These are phyloP conservation scores for Biscogniauxia marginata DNA, from an alignment of 2,329 filamentous ascomycete genomes.

Conservation along the genomic window DNA sequence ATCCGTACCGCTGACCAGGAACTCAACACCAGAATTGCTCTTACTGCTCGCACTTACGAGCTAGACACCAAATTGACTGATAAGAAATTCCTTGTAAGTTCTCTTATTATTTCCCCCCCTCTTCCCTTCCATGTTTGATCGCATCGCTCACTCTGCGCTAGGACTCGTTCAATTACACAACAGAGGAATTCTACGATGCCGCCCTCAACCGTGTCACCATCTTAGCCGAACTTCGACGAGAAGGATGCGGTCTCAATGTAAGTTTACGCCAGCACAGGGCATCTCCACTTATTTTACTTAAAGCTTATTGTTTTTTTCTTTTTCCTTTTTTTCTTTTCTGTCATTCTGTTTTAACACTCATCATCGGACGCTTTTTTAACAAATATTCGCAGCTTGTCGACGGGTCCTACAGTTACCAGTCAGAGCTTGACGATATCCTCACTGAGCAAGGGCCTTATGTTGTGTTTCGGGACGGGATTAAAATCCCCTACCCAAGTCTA, in stretches of 20 bases:
- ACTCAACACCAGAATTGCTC: conserved; percentile 31
- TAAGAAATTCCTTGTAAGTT: conserved; percentile 40
- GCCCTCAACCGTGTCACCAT: conserved; percentile 28
- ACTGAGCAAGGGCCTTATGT: conserved; percentile 27
- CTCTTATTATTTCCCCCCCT: conserved; percentile 14
- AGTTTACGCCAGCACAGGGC: conserved; percentile 12
- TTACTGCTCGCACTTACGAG: conserved; percentile 34
- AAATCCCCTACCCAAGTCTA: conserved; percentile 33
- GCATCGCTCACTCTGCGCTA: conserved; percentile 21
- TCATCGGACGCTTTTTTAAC: conserved; percentile 11
- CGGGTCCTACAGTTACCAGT: conserved; percentile 26
- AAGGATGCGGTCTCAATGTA: conserved; percentile 27
- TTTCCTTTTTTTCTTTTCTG: background rate
- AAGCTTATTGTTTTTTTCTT: background rate
- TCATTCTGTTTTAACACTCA: conserved; percentile 1
- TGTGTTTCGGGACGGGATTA: conserved; percentile 27
- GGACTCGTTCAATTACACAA: conserved; percentile 28
- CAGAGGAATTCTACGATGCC: conserved; percentile 30
- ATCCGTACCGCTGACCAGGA: conserved; percentile 30
- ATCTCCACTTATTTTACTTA: background rate
- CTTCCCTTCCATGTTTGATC: conserved; percentile 4
- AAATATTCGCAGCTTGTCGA: conserved; percentile 23
- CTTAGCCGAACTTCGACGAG: conserved; percentile 26
- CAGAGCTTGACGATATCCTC: conserved; percentile 21
- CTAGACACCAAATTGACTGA: conserved; percentile 39